These are phyloP conservation scores for Cylindrotheca fusiformis DNA, from an alignment of 108 stramenopile species.

Conservation along the genomic window DNA sequence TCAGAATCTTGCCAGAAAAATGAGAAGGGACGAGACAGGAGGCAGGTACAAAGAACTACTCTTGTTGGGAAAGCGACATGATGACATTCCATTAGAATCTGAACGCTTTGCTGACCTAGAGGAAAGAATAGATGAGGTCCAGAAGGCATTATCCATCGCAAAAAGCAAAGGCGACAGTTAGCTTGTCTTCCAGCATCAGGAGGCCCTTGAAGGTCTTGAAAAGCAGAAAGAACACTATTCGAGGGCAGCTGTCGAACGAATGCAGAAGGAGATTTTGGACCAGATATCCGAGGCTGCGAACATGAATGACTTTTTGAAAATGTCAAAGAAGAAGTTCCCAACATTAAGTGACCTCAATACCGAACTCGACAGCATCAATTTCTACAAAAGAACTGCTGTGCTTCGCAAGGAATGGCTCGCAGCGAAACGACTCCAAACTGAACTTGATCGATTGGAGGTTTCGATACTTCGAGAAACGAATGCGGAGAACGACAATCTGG, in stretches of 20 bases:
- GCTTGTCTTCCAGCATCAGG: neutral
- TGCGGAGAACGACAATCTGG: too few species aligned
- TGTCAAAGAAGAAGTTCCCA: neutral
- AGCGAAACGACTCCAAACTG: neutral
- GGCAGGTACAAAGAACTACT: too few species aligned
- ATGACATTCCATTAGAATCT: too few species aligned
- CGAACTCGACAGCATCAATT: neutral
- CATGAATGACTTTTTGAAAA: neutral
- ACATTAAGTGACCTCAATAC: neutral
- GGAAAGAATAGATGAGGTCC: too few species aligned
- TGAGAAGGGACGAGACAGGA: too few species aligned
- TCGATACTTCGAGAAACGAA: neutral
- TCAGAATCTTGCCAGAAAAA: neutral
- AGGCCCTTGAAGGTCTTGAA: neutral
- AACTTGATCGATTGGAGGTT: neutral
- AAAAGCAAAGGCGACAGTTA: too few species aligned
- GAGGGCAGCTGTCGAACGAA: neutral
- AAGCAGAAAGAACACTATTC: neutral
- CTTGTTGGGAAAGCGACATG: too few species aligned
- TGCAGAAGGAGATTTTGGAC: neutral
- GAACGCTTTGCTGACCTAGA: too few species aligned
- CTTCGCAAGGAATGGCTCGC: neutral
- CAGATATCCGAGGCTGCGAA: neutral
- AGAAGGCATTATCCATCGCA: too few species aligned
- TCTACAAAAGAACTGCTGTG: neutral